Conservation (phyloP, 1,284 basidiomycete genomes). For the Ganoderma meredithae region DNA sequence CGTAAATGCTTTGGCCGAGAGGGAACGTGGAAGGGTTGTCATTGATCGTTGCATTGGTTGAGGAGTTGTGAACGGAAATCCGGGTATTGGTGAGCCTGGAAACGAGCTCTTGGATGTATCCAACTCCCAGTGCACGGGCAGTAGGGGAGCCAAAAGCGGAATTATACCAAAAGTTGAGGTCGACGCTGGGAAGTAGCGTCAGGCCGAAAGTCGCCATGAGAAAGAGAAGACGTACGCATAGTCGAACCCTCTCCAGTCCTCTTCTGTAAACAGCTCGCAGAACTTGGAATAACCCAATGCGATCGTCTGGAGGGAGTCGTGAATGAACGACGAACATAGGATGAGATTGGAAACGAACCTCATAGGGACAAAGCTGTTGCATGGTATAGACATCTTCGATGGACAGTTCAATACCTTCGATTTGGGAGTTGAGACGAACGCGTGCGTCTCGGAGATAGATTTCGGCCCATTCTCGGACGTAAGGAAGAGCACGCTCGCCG, state of each 20-base stretch:
- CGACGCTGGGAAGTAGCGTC: slow-evolving; percentile 38
- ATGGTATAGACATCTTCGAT: slow-evolving; percentile 77
- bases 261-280: slow-evolving; percentile 88
- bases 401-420: slow-evolving; percentile 71
- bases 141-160: slow-evolving; percentile 85
- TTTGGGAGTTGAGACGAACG: slow-evolving; percentile 62
- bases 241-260: slow-evolving; percentile 91
- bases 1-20: slow-evolving; percentile 81
- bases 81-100: slow-evolving; percentile 81
- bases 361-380: slow-evolving; percentile 87
- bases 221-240: slow-evolving; percentile 64
- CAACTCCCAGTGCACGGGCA: slow-evolving; percentile 81
- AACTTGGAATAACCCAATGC: slow-evolving; percentile 91
- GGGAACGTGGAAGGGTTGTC: slow-evolving; percentile 80
- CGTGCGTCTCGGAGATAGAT: slow-evolving; percentile 76
- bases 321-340: neutral
- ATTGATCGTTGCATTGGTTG: slow-evolving; percentile 83
- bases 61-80: slow-evolving; percentile 72
- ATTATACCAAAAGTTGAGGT: slow-evolving; percentile 59
- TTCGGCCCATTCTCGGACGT: slow-evolving; percentile 68
- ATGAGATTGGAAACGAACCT: slow-evolving; percentile 53
- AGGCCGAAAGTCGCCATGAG: neutral
- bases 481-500: slow-evolving; percentile 62
- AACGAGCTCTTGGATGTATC: slow-evolving; percentile 85
- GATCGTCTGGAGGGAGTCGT: slow-evolving; percentile 67